phyloP scores from a whole-genome alignment of 495 filamentous ascomycete species.

The Penicillium waksmanii region DNA sequence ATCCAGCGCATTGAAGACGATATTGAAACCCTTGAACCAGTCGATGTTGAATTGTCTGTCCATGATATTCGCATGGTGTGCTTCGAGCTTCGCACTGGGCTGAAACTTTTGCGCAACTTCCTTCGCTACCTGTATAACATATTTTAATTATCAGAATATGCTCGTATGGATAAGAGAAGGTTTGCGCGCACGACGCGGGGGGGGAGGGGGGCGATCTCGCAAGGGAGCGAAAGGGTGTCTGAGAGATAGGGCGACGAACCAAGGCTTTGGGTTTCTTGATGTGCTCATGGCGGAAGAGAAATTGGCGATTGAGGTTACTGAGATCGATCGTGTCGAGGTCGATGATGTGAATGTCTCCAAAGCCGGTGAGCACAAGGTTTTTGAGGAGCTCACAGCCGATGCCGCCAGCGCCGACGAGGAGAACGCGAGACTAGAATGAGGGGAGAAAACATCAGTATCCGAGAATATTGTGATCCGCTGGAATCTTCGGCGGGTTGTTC shows the following conservation, averaged over 20 bases:
- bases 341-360: constrained; percentile 93
- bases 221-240: constrained; percentile 15
- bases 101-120: constrained; percentile 92
- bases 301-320: constrained; percentile 97
- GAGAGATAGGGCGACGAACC: constrained; percentile 56
- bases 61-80: constrained; percentile 95
- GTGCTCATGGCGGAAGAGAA: constrained; percentile 95
- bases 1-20: constrained; percentile 97
- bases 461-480: not conserved
- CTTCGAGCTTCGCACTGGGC: constrained; percentile 82
- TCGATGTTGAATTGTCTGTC: constrained; percentile 86
- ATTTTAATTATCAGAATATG: constrained; percentile 25
- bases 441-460: constrained; percentile 19
- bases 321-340: constrained; percentile 98
- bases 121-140: constrained; percentile 75
- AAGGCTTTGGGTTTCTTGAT: constrained; percentile 97
- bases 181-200: constrained; percentile 7
- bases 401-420: constrained; percentile 95
- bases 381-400: constrained; percentile 98
- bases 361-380: constrained; percentile 91
- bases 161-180: not conserved
- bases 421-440: constrained; percentile 70
- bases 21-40: constrained; percentile 81
- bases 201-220: constrained; percentile 1
- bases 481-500: not conserved